Base-by-base conservation (phyloP, 768 basidiomycete genomes). In the Russula foetens region DNA sequence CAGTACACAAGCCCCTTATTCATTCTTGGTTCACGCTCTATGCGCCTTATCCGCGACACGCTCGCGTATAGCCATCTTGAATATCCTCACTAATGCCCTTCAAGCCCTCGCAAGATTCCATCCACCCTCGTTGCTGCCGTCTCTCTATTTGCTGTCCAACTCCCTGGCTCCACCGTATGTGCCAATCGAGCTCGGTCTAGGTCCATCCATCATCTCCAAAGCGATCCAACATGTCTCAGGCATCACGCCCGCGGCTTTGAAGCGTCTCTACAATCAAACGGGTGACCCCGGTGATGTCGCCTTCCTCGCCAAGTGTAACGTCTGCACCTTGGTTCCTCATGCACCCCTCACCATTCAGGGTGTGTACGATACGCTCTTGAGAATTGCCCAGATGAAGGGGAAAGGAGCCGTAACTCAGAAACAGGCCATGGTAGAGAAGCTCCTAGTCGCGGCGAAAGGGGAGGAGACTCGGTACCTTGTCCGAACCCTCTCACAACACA, bases 221-320 rank as follows among this genome's bases (percentile, higher is more conserved):
- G 82, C 86, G 7, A 81, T 90, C n/a, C 85, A 84, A 67, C 79
- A 84, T 61, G 80, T 88, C 33, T 90, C 88, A 17, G 88, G 88
- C 23, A 73, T 88, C 31, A 79, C 81, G 6, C 66, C 77, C 21
- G 71, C 76, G 8, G 79, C 85, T 14, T 78, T 87, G 48, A 84
- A 76, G 71, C 80, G 75, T 58, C 71, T 92, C 15, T 90, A 90
- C 70, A 86, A 84, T 63, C 74, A 80, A 46, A 82, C 77, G 35
- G 94, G 94, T 4, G 94, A 97, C 44, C 53, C 58, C 63, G 94
- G 94, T 0, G 91, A 94, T 69, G 90, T 94, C 8, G 94, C 94
- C 1, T 92, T 84, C 67, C 81, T 83, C 59, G 91, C 92, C 11
- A 92, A 88, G 69, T 83, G 84, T 4, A 88, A 81, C 59, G 71